A percentile compares a stretch with the other conserved stretches of the same genome.
phyloP scores from a whole-genome alignment of 495 filamentous ascomycete species.

The Aspergillus taichungensis region DNA sequence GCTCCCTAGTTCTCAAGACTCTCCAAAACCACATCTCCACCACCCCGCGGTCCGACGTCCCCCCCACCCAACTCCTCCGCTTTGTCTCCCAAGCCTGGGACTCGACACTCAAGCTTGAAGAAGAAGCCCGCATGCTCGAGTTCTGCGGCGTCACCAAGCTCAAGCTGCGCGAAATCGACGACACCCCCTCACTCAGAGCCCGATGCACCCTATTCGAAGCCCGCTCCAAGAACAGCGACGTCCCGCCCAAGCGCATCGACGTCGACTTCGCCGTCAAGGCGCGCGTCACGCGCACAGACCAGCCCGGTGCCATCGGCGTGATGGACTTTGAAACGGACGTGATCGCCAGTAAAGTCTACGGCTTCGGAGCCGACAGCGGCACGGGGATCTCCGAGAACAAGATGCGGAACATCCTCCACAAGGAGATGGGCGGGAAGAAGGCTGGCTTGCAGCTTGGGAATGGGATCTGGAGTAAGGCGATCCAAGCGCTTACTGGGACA shows the following conservation, averaged over 20 bases:
- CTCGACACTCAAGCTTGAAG: constrained; percentile 28
- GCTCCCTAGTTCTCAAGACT: constrained; percentile 30
- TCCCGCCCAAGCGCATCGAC: constrained; percentile 24
- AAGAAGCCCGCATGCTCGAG: constrained; percentile 39
- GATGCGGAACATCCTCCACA: constrained; percentile 30
- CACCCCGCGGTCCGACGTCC: constrained; percentile 22
- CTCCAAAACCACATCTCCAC: constrained; percentile 24
- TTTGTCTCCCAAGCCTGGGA: constrained; percentile 38
- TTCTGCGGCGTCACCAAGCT: constrained; percentile 40
- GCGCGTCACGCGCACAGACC: constrained; percentile 9
- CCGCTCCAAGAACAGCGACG: constrained; percentile 6
- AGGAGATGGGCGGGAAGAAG: constrained; percentile 17
- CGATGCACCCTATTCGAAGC: constrained; percentile 27
- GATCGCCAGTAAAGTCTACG: constrained; percentile 38
- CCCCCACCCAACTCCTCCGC: constrained; percentile 28
- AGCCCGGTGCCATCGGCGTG: constrained; percentile 15
- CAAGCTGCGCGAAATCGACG: constrained; percentile 21
- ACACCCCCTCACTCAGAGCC: constrained; percentile 26
- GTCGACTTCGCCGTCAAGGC: constrained; percentile 36
- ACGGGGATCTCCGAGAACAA: constrained; percentile 27
- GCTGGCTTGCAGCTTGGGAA: constrained; percentile 23
- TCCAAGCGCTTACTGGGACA: constrained; percentile 27
- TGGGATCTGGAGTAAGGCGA: constrained; percentile 36
- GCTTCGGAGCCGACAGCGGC: constrained; percentile 26
- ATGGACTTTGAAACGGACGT: constrained; percentile 34